These are phyloP conservation scores for Amphibolis antarctica DNA, from an alignment of 106 monocot genomes.

Conservation along the genomic window DNA sequence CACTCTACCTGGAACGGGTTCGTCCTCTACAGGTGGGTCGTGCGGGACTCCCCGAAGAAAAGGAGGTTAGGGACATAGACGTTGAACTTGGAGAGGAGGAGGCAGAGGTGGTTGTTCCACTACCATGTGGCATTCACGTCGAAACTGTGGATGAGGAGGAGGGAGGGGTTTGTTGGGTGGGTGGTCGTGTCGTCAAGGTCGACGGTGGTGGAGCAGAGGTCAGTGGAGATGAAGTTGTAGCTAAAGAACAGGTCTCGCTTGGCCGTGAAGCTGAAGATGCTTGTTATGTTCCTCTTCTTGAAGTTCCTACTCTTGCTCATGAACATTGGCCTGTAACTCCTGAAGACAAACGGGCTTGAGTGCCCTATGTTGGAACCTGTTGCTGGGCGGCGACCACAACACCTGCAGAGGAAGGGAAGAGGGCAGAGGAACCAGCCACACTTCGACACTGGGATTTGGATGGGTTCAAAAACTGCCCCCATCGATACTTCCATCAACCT, in stretches of 20 bases:
- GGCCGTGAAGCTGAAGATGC: constrained; percentile 43
- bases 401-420: no score
- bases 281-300: no score
- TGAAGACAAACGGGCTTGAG: no score
- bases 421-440: no score
- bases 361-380: no score
- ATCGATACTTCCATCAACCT: no score
- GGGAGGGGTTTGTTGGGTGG: no score
- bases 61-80: constrained; percentile 41
- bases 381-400: no score
- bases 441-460: no score
- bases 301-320: no score
- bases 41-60: constrained; percentile 60
- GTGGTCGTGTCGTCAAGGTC: constrained; percentile 25
- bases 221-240: constrained; percentile 41
- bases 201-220: constrained; percentile 27
- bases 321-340: no score
- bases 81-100: constrained; percentile 22
- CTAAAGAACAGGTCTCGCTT: constrained; percentile 42
- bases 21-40: constrained; percentile 40
- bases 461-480: no score
- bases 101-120: constrained; percentile 32
- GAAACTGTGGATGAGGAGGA: constrained; percentile 43
- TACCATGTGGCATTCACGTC: constrained; percentile 47
- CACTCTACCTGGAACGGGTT: constrained; percentile 54